These are phyloP conservation scores for Penicillium sp. DNA, from an alignment of 2,329 filamentous ascomycete species.

Conservation along the genomic window DNA sequence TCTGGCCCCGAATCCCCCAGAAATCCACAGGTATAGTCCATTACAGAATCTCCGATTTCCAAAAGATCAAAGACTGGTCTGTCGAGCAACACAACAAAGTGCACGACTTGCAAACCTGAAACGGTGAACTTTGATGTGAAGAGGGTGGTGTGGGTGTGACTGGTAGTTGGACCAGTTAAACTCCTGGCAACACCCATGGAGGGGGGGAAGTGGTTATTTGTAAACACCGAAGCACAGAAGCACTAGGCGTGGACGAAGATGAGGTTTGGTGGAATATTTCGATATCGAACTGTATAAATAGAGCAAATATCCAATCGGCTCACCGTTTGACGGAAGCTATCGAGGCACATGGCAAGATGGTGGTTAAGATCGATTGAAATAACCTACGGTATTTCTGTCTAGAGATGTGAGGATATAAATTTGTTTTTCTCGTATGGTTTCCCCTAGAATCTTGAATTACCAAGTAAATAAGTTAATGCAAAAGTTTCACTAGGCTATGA, in stretches of 20 bases:
- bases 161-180: not conserved
- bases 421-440: not conserved
- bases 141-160: not conserved
- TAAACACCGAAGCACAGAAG: not conserved
- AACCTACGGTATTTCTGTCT: too few relatives aligned
- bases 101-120: conserved; percentile 35
- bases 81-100: conserved; percentile 50
- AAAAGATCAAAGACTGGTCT: conserved; percentile 54
- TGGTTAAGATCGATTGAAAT: too few relatives aligned
- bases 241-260: not conserved
- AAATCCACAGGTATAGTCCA: conserved; percentile 41
- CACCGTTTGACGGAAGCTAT: too few relatives aligned
- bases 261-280: not conserved
- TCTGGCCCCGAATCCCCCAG: conserved; percentile 54
- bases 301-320: not conserved
- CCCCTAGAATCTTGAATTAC: not conserved
- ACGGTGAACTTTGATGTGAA: not conserved
- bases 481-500: not conserved
- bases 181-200: not conserved
- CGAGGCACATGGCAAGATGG: too few relatives aligned
- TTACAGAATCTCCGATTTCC: conserved; percentile 54
- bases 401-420: too few relatives aligned
- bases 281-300: not conserved
- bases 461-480: not conserved
- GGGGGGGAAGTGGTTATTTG: not conserved